Percentiles rank a stretch among this genome's conserved stretches.
phyloP scores from a whole-genome alignment of 2,329 filamentous ascomycete genomes.

The Colletotrichum truncatum region DNA sequence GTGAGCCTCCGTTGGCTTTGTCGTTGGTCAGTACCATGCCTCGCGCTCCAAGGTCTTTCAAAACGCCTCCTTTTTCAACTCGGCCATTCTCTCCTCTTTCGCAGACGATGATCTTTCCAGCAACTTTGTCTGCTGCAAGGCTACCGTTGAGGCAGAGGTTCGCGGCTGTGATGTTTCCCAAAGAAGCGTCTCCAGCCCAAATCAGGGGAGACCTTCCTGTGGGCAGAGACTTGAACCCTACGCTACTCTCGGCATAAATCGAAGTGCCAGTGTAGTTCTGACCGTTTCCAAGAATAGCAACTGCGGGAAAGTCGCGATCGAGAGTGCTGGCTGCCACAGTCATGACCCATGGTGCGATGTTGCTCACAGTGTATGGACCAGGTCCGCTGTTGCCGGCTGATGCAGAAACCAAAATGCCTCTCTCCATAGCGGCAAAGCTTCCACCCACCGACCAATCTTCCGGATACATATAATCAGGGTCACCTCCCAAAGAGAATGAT shows the following conservation, averaged over 20 bases:
- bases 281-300: slow-evolving; percentile 10
- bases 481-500: slow-evolving; percentile 7
- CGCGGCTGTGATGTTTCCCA: not conserved
- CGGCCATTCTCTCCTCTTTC: not conserved
- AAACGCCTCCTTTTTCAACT: too few relatives aligned
- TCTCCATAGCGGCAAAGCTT: not conserved
- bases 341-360: slow-evolving; percentile 3
- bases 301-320: slow-evolving; percentile 19
- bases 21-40: slow-evolving; percentile 17
- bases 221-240: slow-evolving; percentile 1
- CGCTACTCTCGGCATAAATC: slow-evolving; percentile 6
- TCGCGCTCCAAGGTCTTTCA: slow-evolving; percentile 7
- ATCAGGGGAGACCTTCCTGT: not conserved
- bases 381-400: slow-evolving; percentile 4
- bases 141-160: not conserved
- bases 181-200: not conserved
- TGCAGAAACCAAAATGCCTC: slow-evolving; percentile 1
- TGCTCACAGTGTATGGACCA: not conserved
- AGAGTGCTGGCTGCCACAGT: slow-evolving; percentile 20
- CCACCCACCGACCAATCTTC: not conserved
- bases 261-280: slow-evolving; percentile 12
- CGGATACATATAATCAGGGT: not conserved
- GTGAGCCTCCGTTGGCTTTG: not conserved
- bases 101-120: slow-evolving; percentile 5
- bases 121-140: slow-evolving; percentile 9